Conservation (phyloP, 352 stramenopile genomes). For the Globisporangium perplexum region DNA sequence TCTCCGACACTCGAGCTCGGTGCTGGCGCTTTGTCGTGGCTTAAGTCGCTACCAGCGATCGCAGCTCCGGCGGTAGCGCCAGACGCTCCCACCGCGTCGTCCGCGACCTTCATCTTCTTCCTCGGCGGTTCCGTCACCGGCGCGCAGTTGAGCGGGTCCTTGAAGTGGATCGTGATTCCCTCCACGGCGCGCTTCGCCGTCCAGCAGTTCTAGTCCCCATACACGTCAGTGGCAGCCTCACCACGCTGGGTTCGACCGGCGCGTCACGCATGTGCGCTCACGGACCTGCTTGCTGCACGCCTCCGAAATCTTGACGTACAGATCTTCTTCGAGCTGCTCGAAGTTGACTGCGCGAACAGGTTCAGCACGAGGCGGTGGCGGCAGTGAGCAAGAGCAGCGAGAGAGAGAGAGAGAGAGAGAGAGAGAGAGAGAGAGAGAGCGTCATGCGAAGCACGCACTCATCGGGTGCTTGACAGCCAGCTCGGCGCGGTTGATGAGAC, state of each 20-base stretch:
- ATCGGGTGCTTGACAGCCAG: slow-evolving; percentile 71
- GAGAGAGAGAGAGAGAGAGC: not conserved
- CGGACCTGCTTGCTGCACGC: slow-evolving; percentile 52
- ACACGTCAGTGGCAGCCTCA: not conserved
- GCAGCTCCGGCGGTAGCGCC: not conserved
- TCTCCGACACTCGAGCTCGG: not conserved
- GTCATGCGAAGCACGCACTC: slow-evolving; percentile 23
- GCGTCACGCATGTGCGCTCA: not conserved
- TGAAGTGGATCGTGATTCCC: slow-evolving; percentile 73
- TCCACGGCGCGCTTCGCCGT: slow-evolving; percentile 64
- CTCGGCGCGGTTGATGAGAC: slow-evolving; percentile 81
- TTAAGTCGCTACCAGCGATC: not conserved
- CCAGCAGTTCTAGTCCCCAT: slow-evolving; percentile 48
- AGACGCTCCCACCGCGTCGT: slow-evolving; percentile 18
- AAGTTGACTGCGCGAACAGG: slow-evolving; percentile 52
- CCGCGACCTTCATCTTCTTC: slow-evolving; percentile 51
- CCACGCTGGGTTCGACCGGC: not conserved
- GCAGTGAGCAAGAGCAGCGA: not conserved
- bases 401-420: not conserved
- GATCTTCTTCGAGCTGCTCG: slow-evolving; percentile 76
- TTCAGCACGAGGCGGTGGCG: not conserved
- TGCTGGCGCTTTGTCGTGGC: slow-evolving; percentile 1
- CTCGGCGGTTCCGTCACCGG: slow-evolving; percentile 63
- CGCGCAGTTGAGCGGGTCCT: slow-evolving; percentile 64
- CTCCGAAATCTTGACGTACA: slow-evolving; percentile 62